Conservation (phyloP, 2,329 filamentous ascomycete genomes). For the Exophiala lecanii-corni region DNA sequence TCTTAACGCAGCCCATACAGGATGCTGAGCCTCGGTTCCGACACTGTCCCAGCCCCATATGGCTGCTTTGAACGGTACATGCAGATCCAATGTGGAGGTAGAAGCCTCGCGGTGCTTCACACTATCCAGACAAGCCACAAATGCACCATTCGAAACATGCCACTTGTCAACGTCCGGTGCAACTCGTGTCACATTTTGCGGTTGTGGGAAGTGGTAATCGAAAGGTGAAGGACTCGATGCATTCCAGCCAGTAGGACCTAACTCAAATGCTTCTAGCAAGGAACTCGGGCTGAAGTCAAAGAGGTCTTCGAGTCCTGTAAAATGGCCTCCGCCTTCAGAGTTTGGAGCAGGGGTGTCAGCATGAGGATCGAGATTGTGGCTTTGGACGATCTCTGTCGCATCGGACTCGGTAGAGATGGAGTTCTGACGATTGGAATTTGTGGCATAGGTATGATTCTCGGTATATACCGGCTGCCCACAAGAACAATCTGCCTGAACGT, state of each 20-base stretch:
- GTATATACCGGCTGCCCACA: not conserved
- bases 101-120: conserved; percentile 10
- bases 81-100: conserved; percentile 15
- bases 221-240: conserved; percentile 17
- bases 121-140: conserved; percentile 14
- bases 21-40: conserved; percentile 20
- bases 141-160: conserved; percentile 24
- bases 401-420: conserved; percentile 1
- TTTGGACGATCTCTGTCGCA: not conserved
- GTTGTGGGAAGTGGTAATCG: conserved; percentile 15
- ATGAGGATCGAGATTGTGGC: not conserved
- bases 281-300: conserved; percentile 17
- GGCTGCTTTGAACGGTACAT: conserved; percentile 23
- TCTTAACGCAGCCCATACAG: conserved; percentile 21
- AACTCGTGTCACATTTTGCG: conserved; percentile 8
- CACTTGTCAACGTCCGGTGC: conserved; percentile 23
- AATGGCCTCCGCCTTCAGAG: not conserved
- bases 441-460: not conserved
- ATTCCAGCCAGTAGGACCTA: conserved; percentile 8
- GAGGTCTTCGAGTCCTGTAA: conserved; percentile 13
- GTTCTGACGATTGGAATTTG: not conserved
- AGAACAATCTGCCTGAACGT: not conserved
- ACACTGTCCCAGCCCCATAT: conserved; percentile 25
- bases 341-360: not conserved
- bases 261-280: conserved; percentile 18